phyloP scores from a whole-genome alignment of 1,139 yeast genomes.

The Candida labiduridarum region DNA sequence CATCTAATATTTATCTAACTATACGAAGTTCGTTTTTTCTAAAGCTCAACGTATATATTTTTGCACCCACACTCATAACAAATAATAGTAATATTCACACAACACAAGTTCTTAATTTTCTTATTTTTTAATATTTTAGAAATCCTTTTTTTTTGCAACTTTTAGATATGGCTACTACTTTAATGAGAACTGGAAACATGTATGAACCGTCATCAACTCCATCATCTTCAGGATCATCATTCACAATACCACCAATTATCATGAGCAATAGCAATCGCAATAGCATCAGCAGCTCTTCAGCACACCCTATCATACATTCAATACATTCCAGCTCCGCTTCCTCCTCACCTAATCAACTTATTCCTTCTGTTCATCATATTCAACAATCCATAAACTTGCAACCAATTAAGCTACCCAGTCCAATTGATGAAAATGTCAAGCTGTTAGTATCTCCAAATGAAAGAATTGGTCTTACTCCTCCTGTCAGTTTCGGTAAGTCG shows the following conservation, averaged over 20 bases:
- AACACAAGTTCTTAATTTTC: not conserved
- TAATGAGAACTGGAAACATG: not conserved
- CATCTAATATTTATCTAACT: not conserved
- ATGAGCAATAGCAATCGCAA: not conserved
- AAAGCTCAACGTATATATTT: not conserved
- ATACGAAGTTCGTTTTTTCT: not conserved
- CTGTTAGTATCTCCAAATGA: slow-evolving; percentile 1
- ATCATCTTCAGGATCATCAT: not conserved
- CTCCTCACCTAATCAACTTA: not conserved
- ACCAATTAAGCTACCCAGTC: slow-evolving; percentile 4
- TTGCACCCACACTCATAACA: not conserved
- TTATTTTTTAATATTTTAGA: not conserved
- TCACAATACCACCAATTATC: not conserved
- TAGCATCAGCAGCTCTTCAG: not conserved
- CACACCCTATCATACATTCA: not conserved
- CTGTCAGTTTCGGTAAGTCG: not conserved
- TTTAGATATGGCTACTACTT: slow-evolving; percentile 3
- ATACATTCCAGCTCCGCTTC: not conserved
- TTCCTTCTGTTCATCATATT: not conserved
- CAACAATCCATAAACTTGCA: not conserved
- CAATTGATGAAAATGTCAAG: not conserved
- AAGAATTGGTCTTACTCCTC: not conserved
- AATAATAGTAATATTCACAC: not conserved
- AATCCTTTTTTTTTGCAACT: not conserved
- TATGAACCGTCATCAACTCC: not conserved